phyloP scores from a whole-genome alignment of 441 rosid species.

The Corymbia citriodora region DNA sequence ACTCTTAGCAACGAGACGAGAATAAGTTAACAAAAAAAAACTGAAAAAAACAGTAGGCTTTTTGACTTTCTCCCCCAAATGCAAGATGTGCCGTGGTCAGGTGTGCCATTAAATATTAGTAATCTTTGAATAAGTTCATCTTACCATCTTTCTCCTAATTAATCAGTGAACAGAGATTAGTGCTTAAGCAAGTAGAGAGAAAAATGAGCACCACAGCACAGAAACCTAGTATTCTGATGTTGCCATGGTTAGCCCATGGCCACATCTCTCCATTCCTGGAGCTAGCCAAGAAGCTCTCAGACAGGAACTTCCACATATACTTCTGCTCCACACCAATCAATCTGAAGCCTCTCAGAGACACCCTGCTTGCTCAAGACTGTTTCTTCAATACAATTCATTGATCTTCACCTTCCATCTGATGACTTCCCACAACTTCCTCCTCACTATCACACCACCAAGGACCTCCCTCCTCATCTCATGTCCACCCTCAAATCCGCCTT shows the following conservation, averaged over 20 bases:
- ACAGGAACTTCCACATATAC: background rate
- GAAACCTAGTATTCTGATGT: background rate
- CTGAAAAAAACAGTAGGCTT: background rate
- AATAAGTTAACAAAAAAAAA: background rate
- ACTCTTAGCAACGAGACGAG: background rate
- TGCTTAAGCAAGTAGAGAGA: background rate
- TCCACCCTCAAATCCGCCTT: slow-evolving; percentile 8
- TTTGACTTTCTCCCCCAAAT: background rate
- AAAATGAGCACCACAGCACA: background rate
- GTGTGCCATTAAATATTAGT: background rate
- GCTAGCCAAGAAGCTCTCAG: slow-evolving; percentile 2
- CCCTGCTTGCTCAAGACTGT: background rate
- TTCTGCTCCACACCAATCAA: slow-evolving; percentile 8
- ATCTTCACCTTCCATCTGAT: slow-evolving; percentile 4
- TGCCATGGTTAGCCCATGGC: slow-evolving; percentile 10
- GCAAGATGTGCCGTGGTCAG: background rate
- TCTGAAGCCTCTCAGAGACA: slow-evolving; percentile 5
- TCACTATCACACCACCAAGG: slow-evolving; percentile 2
- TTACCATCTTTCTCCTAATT: background rate
- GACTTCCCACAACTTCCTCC: slow-evolving; percentile 7
- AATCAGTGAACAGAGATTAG: background rate
- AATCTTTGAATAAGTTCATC: background rate
- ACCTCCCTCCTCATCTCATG: slow-evolving; percentile 11
- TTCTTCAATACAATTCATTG: background rate
- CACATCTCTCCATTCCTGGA: slow-evolving; percentile 10